Evolutionary conservation across 345 rosid genomes (phyloP), one percentile per base, ranked within the genome.

Genomic region (Arabis alpina): DNA sequence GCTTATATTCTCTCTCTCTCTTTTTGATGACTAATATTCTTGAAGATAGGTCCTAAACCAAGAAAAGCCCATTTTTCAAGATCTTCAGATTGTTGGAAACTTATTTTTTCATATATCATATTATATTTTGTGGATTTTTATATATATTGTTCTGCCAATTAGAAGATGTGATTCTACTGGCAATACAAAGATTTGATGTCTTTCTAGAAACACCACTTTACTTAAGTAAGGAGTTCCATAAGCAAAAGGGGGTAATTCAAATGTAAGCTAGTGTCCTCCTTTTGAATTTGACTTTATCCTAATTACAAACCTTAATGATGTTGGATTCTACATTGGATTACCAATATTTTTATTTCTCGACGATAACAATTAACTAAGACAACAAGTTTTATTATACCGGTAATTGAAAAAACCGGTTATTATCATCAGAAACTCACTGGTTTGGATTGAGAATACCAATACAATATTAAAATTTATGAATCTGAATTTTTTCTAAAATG

Each of bases 101-200:
- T 24, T 44, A 56, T 6, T 28, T 11, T 36, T 36, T 57, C 11
- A 12, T 23, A 27, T 45, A 27, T 12, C 32, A 23, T 15, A 37
- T 12, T 8, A 36, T 51, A 15, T 36, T 7, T 53, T 53, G 40
- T 47, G 36, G 13, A 73, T 51, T 42, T 51, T 19, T 43, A 8
- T 8, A 34, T 4, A 53, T 52, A 74, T 67, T 74, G 67, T 53
- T 61, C 78, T 47, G 30, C 70, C 70, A 75, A 68, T 61, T 61
- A 45, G 51, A 75, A 75, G 68, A 75, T 68, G 59, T 61, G 74
- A 75, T 75, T 75, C 69, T 61, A 68, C 4, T n/a, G 23, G 74
- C 64, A 75, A 75, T 54, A 68, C 69, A 60, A 61, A 61, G 36
- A 75, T 68, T 61, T 75, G 43, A 74, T 74, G 52, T 74, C 61